Evolutionary conservation across 495 filamentous ascomycete species (phyloP), one percentile per base, ranked within the genome.

Genomic region (Penicillium cinerascens): DNA sequence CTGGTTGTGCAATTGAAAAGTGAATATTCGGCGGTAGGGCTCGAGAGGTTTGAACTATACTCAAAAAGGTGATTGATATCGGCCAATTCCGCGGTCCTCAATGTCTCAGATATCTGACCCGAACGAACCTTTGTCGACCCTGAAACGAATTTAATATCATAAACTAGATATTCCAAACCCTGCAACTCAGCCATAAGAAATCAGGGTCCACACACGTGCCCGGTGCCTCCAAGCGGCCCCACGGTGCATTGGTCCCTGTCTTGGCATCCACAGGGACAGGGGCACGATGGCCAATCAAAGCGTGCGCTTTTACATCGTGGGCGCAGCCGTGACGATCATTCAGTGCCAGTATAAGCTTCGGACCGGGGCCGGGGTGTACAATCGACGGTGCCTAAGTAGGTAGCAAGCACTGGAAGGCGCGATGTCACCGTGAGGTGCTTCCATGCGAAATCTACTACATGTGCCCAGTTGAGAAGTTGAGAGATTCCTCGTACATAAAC

Each of bases 301-400:
- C 0, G 2, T 22, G 6, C 10, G 8, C n/a, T 26, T 48, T 6
- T 11, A 17, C 33, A 48, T 10, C 46, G 46, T 48, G 46, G 36
- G 36, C 7, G n/a, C 35, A 48, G 22, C 35, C 25, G 13, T 16
- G n/a, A 48, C 21, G 46, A 48, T 48, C 46, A 48, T 48, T 47
- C 44, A 47, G 33, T 39, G 37, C 9, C 1, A 39, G 29, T 33
- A 13, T 13, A 33, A 33, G 9, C 29, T 4, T 33, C 8, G 10
- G 11, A 11, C n/a, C n/a, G n/a, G n/a, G n/a, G n/a, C n/a, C n/a
- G n/a, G n/a, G n/a, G n/a, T 33, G 43, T 45, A 46, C 27, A 20
- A 23, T 21, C 10, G 9, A 25, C 21, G 21, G 21, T 5, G 35
- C 20, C 29, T 33, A 33, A 13, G 2, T 3, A 15, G 11, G 29